Evolutionary conservation across 1,139 yeast species (phyloP).

Genomic region (Hansenula sp.): DNA sequence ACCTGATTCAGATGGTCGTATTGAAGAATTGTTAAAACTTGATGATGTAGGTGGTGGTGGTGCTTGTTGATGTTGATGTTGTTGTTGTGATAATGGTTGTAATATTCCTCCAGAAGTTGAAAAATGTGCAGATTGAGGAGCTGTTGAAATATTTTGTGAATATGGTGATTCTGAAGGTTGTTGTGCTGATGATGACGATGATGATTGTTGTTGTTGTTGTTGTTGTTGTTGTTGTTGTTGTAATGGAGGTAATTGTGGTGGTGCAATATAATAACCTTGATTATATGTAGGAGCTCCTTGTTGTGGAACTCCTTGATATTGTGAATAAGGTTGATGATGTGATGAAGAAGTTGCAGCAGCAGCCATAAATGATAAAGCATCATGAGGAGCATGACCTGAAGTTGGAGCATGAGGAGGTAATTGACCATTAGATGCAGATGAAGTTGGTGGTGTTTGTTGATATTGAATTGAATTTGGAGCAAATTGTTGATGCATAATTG

Average conservation of each 20-base stretch:
- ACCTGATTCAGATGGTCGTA: not conserved
- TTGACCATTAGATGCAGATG: not conserved
- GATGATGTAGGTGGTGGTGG: no score
- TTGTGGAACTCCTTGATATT: slow-evolving; percentile 1
- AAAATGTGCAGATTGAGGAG: not conserved
- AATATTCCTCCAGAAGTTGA: no score
- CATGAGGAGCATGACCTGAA: not conserved
- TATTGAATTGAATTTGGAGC: not conserved
- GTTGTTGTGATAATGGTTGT: slow-evolving; percentile 10
- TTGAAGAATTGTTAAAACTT: not conserved
- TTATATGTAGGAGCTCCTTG: not conserved
- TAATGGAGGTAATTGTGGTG: slow-evolving; percentile 7
- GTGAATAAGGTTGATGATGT: not conserved
- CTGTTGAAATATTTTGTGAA: slow-evolving; percentile 8
- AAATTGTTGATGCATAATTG: slow-evolving; percentile 10
- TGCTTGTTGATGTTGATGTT: slow-evolving; percentile 4
- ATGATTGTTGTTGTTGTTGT: slow-evolving; percentile 9
- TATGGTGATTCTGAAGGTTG: slow-evolving; percentile 8
- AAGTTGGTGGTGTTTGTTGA: not conserved
- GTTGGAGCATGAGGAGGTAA: not conserved
- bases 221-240: slow-evolving; percentile 11
- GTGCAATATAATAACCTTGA: slow-evolving; percentile 4
- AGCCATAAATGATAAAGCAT: slow-evolving; percentile 6
- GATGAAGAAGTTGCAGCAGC: slow-evolving; percentile 5
- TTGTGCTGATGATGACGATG: slow-evolving; percentile 6